These are phyloP conservation scores for Silene latifolia DNA, from an alignment of 148 eudicot species.

Conservation along the genomic window DNA sequence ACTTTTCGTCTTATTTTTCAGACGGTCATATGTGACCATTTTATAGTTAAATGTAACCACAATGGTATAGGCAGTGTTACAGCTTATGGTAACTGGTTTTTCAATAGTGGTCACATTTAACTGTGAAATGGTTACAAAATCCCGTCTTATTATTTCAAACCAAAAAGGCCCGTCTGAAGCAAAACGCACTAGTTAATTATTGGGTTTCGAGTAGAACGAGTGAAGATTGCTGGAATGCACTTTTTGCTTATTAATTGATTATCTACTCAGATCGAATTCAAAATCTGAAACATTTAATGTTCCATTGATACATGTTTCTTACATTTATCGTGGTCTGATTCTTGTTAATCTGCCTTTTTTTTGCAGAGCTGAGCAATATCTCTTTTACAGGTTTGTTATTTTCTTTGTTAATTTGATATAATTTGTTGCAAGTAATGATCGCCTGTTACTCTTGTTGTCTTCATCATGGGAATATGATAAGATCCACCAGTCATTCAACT, in stretches of 20 bases:
- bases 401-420: background rate
- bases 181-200: too few species aligned
- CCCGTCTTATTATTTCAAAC: too few species aligned
- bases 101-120: too few species aligned
- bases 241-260: background rate
- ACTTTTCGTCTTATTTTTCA: too few species aligned
- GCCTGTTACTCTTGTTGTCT: background rate
- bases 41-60: too few species aligned
- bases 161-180: too few species aligned
- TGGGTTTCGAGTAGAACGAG: background rate
- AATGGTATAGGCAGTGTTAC: too few species aligned
- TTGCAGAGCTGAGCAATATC: conserved; percentile 40
- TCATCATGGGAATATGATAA: background rate
- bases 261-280: background rate
- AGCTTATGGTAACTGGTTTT: too few species aligned
- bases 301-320: background rate
- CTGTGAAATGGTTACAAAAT: too few species aligned
- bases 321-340: background rate
- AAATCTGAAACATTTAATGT: background rate
- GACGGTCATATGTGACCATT: too few species aligned
- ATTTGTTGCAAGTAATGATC: background rate
- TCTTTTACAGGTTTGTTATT: conserved; percentile 38
- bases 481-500: background rate
- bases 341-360: background rate
- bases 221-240: background rate